phyloP scores from a whole-genome alignment of 2,329 filamentous ascomycete species.

The Cercospora berteroae region DNA sequence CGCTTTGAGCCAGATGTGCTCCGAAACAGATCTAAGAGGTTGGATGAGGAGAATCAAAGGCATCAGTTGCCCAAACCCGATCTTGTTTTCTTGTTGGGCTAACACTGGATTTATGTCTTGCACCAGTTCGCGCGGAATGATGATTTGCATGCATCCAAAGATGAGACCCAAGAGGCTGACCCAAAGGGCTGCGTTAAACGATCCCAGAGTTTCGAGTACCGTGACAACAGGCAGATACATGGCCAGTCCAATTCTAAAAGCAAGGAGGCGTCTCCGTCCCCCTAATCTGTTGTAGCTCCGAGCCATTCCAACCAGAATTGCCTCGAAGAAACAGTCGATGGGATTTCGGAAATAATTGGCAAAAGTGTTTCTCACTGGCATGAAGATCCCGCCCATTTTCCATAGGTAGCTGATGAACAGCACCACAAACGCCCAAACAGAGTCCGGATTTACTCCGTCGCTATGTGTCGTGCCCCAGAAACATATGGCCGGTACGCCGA shows the following conservation, averaged over 20 bases:
- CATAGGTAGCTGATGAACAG: constrained; percentile 31
- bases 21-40: constrained; percentile 25
- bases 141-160: constrained; percentile 29
- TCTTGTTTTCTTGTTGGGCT: constrained; percentile 13
- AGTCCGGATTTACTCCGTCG: constrained; percentile 27
- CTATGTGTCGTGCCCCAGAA: constrained; percentile 23
- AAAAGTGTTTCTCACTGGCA: constrained; percentile 15
- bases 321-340: constrained; percentile 19
- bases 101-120: constrained; percentile 14
- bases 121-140: constrained; percentile 23
- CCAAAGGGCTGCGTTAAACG: constrained; percentile 29
- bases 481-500: constrained; percentile 23
- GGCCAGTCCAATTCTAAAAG: constrained; percentile 18
- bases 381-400: constrained; percentile 30
- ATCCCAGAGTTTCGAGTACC: constrained; percentile 25
- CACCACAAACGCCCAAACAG: constrained; percentile 24
- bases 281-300: constrained; percentile 14
- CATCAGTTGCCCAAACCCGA: constrained; percentile 30
- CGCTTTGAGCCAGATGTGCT: constrained; percentile 19
- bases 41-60: constrained; percentile 30
- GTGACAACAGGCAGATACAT: constrained; percentile 17
- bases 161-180: constrained; percentile 26
- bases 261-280: constrained; percentile 9
- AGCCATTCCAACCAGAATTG: constrained; percentile 14
- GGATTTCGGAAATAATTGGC: constrained; percentile 20